Percentiles rank a stretch among this genome's conserved stretches.
phyloP scores from a whole-genome alignment of 345 rosid species.

The Eucalyptus sp. region DNA sequence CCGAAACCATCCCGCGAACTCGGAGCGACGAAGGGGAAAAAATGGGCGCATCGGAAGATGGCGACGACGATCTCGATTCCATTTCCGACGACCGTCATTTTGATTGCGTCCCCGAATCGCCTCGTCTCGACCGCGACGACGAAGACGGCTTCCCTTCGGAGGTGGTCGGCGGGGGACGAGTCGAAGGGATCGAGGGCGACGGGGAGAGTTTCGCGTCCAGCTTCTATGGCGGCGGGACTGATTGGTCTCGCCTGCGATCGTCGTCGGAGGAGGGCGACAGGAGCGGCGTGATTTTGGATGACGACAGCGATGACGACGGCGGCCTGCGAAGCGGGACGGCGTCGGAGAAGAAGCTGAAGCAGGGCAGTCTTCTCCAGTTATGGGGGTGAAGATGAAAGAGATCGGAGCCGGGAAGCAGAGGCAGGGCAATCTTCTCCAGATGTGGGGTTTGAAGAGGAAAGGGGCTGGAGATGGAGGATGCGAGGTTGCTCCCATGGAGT shows the following conservation, averaged over 20 bases:
- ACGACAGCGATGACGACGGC: background rate
- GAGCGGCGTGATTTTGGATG: background rate
- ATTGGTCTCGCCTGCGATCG: constrained; percentile 40
- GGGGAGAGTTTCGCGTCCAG: constrained; percentile 46
- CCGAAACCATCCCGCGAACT: background rate
- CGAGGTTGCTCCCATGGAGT: background rate
- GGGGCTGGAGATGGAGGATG: background rate
- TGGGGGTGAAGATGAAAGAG: constrained; percentile 42
- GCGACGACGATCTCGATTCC: background rate
- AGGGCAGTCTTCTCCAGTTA: constrained; percentile 36
- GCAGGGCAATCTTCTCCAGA: constrained; percentile 43
- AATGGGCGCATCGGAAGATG: background rate
- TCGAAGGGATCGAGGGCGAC: background rate
- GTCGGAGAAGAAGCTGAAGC: constrained; percentile 30
- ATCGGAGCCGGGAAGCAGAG: constrained; percentile 13
- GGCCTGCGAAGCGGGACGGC: background rate
- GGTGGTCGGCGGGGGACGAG: background rate
- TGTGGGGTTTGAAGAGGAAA: constrained; percentile 56
- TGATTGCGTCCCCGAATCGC: background rate
- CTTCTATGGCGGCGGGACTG: constrained; percentile 50
- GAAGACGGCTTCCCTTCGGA: constrained; percentile 14
- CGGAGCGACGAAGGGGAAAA: background rate
- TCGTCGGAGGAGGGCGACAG: background rate
- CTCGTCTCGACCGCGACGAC: background rate
- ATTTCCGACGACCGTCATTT: background rate